Base-by-base conservation (phyloP, 2,329 filamentous ascomycete genomes). In the Torrubiella hemipterigena region DNA sequence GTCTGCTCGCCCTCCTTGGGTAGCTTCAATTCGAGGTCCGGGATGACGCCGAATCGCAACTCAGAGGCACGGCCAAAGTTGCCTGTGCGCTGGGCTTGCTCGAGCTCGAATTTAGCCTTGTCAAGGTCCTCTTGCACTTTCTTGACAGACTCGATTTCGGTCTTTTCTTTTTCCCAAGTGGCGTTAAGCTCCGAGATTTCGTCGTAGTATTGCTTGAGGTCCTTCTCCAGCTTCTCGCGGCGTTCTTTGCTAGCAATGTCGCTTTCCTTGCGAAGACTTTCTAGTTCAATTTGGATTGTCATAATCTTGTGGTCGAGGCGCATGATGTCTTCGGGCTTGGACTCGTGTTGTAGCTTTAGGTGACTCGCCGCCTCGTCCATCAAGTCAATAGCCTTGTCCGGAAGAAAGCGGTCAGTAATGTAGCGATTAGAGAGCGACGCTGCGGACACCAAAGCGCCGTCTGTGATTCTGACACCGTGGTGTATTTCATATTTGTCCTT, bases 401-500 rank as follows among this genome's bases (percentile, higher is more conserved):
- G 91, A 1, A 96, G 64, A 56, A 94, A 96, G 2, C 91, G 79
- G 49, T 96, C 89, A 11, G 87, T 95, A 43, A 98, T 91, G 54
- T 96, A 98, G 31, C 91, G 81, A 48, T 96, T 96, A 39, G 83
- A 91, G 50, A 93, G 82, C 0, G 84, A 82, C 3, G 89, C 87
- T 3, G 91, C 89, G 2, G 91, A 86, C 11, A 98, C 89, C 9
- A 96, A 62, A 6, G 91, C 86, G 3, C 81, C 80, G 46, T 96
- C 91, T 0, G 85, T 93, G 42, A 98, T 96, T 32, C 87, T 72
- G 1, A 96, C 89, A 56, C 91, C 89, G 48, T 98, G 91, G 43
- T 96, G 91, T 1, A 96, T 84, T 54, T 96, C 91, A 48, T 98
- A 98, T 42, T 86, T 84, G 49, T 96, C 87, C 51, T 96, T 96